Percentiles rank a stretch among this genome's conserved stretches.
These are phyloP conservation scores for Chytriomyces confervae DNA, from an alignment of 192 early-diverging fungal genomes.

Conservation along the genomic window DNA sequence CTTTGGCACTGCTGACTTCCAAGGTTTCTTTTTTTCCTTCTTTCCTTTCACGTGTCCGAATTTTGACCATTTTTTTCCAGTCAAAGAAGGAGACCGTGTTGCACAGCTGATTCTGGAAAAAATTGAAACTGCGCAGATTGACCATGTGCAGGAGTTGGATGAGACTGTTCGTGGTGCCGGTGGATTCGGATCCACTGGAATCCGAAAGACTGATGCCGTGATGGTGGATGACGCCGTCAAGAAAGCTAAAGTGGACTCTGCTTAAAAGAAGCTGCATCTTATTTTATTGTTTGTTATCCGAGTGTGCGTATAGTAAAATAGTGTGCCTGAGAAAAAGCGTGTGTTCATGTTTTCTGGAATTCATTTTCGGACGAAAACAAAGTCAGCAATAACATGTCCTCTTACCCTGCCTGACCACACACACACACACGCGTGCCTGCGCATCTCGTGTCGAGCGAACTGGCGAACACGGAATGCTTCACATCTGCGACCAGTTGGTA, in stretches of 20 bases:
- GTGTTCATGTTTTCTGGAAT: no score
- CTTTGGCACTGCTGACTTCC: constrained; percentile 73
- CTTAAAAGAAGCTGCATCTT: background rate
- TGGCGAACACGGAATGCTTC: no score
- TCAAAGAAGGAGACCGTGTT: constrained; percentile 90
- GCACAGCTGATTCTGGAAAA: constrained; percentile 94
- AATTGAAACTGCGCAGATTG: constrained; percentile 79
- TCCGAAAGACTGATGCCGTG: background rate
- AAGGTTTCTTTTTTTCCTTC: constrained; percentile 41
- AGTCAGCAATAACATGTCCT: no score
- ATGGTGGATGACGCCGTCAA: constrained; percentile 9
- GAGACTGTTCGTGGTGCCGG: constrained; percentile 56
- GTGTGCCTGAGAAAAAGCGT: background rate
- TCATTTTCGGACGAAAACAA: no score
- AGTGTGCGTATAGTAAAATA: background rate
- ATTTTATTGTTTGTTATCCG: background rate
- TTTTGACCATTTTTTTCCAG: constrained; percentile 33
- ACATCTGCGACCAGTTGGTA: no score
- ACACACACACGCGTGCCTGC: no score
- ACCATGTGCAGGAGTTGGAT: constrained; percentile 70
- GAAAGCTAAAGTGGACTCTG: constrained; percentile 11
- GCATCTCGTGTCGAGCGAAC: no score
- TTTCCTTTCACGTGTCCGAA: background rate
- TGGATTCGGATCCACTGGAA: constrained; percentile 63
- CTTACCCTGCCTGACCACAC: no score